Percentiles rank a stretch among this genome's conserved stretches.
These are phyloP conservation scores for Thermomyces lanuginosus DNA, from an alignment of 2,329 filamentous ascomycete species.

Conservation along the genomic window DNA sequence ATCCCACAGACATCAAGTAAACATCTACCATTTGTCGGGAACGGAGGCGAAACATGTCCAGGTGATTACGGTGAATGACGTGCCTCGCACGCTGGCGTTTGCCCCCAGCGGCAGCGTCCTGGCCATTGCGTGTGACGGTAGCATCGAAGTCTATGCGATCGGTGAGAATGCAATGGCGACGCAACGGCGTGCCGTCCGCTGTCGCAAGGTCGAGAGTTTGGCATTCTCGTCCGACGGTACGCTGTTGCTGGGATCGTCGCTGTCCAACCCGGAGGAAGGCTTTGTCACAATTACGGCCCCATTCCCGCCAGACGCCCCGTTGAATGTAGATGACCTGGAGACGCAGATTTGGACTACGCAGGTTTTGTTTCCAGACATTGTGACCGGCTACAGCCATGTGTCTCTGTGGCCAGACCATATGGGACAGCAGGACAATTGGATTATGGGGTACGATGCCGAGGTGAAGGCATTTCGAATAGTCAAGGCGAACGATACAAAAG, in stretches of 20 bases:
- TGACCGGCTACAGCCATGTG: slow-evolving; percentile 60
- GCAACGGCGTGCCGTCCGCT: slow-evolving; percentile 61
- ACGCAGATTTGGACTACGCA: slow-evolving; percentile 72
- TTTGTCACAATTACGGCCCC: slow-evolving; percentile 66
- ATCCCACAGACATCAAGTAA: slow-evolving; percentile 67
- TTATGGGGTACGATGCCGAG: slow-evolving; percentile 60
- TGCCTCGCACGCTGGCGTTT: slow-evolving; percentile 60
- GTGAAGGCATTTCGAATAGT: slow-evolving; percentile 67
- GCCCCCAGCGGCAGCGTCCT: slow-evolving; percentile 69
- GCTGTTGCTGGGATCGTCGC: slow-evolving; percentile 60
- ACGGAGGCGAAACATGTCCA: slow-evolving; percentile 53
- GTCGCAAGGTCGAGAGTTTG: slow-evolving; percentile 56
- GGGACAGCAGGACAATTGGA: slow-evolving; percentile 52
- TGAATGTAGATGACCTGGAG: slow-evolving; percentile 44
- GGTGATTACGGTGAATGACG: slow-evolving; percentile 61
- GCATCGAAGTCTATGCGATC: slow-evolving; percentile 74
- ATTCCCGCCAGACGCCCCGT: slow-evolving; percentile 47
- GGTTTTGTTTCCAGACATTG: slow-evolving; percentile 69
- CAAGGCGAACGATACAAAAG: slow-evolving; percentile 55
- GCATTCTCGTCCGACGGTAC: slow-evolving; percentile 64
- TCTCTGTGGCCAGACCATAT: slow-evolving; percentile 41
- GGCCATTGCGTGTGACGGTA: slow-evolving; percentile 69
- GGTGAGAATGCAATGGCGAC: slow-evolving; percentile 45
- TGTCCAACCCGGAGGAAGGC: slow-evolving; percentile 46
- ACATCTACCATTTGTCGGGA: slow-evolving; percentile 58